phyloP scores from a whole-genome alignment of 2,329 filamentous ascomycete species.

The Botrytis cinerea region DNA sequence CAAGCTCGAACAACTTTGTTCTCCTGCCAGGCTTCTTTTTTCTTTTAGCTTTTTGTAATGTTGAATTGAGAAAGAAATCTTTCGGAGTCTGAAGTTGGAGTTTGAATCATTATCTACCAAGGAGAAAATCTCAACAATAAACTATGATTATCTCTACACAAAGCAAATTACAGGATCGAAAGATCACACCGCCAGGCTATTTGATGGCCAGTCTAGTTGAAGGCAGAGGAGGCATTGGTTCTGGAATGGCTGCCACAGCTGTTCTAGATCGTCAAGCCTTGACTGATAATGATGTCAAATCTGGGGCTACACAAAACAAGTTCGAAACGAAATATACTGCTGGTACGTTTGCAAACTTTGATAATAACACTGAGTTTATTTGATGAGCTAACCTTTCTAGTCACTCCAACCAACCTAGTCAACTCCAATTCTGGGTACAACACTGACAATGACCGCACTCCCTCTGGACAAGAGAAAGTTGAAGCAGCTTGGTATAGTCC shows the following conservation, averaged over 20 bases:
- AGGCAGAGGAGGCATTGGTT: background rate
- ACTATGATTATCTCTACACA: background rate
- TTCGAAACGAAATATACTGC: background rate
- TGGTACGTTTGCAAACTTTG: background rate
- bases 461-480: background rate
- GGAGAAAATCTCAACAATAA: background rate
- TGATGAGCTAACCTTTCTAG: background rate
- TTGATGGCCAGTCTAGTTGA: background rate
- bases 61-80: background rate
- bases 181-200: too few relatives aligned
- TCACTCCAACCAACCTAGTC: background rate
- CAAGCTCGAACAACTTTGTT: background rate
- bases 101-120: background rate
- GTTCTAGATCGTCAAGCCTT: background rate
- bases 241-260: background rate
- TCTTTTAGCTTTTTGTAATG: background rate
- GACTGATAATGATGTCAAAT: too few relatives aligned
- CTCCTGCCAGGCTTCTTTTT: background rate
- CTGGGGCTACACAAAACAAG: background rate
- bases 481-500: background rate
- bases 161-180: background rate
- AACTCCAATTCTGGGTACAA: background rate
- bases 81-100: background rate
- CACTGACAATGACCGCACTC: too few relatives aligned
- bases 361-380: accelerated